Conservation (phyloP, 202 grass and related monocot species). For the Digitaria exilis region DNA sequence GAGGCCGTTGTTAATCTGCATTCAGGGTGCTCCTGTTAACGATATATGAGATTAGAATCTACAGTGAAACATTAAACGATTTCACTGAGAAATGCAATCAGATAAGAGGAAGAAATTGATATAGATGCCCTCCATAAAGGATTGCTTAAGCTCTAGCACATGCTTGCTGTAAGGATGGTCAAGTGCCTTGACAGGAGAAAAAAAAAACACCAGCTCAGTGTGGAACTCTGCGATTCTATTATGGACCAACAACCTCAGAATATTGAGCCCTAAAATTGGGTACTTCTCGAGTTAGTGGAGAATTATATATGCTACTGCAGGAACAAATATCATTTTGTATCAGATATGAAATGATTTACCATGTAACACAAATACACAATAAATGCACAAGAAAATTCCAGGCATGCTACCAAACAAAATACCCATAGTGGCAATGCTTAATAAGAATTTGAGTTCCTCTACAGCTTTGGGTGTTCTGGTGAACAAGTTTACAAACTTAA, state of each 20-base stretch:
- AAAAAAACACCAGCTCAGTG: slow-evolving; percentile 87
- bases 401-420: not conserved
- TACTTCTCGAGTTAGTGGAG: slow-evolving; percentile 58
- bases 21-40: slow-evolving; percentile 70
- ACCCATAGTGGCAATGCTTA: not conserved
- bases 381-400: not conserved
- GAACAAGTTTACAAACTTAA: too few relatives aligned
- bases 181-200: slow-evolving; percentile 48
- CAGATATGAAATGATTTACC: not conserved
- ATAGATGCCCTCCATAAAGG: slow-evolving; percentile 85
- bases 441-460: too few relatives aligned
- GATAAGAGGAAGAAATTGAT: not conserved
- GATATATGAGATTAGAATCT: not conserved
- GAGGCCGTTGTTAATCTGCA: slow-evolving; percentile 70
- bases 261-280: slow-evolving; percentile 73
- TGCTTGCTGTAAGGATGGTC: slow-evolving; percentile 72
- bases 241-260: slow-evolving; percentile 85
- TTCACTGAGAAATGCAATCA: not conserved
- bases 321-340: slow-evolving; percentile 22
- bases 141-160: slow-evolving; percentile 74
- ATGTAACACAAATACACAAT: not conserved
- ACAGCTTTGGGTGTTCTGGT: too few relatives aligned
- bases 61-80: not conserved
- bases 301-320: slow-evolving; percentile 58
- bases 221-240: slow-evolving; percentile 98